These are phyloP conservation scores for Eleusine indica DNA, from an alignment of 176 grass and related monocot species.

Conservation along the genomic window DNA sequence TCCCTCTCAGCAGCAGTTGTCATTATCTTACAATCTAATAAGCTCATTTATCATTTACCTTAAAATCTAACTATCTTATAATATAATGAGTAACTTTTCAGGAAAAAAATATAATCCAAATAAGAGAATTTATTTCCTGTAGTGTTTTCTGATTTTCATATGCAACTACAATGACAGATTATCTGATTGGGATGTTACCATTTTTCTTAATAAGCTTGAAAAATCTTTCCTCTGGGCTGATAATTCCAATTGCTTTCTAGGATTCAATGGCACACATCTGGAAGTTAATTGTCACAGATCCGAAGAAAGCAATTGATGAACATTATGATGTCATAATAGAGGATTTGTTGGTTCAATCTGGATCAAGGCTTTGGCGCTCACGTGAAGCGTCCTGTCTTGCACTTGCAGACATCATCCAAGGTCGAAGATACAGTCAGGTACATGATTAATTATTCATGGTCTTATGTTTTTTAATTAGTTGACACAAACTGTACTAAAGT, in stretches of 20 bases:
- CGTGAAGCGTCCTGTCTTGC: constrained; percentile 98
- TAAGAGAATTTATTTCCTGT: background rate
- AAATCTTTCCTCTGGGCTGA: constrained; percentile 35
- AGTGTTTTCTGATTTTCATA: constrained; percentile 10
- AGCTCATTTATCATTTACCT: background rate
- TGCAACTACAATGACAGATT: background rate
- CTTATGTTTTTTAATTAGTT: constrained; percentile 33
- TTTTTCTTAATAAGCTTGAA: constrained; percentile 14
- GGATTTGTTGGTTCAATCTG: constrained; percentile 93
- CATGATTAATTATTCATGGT: constrained; percentile 9
- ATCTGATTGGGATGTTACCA: constrained; percentile 11
- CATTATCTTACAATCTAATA: background rate
- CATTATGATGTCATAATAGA: constrained; percentile 85
- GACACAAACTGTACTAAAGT: constrained; percentile 17
- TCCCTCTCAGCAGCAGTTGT: background rate
- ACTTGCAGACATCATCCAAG: constrained; percentile 94
- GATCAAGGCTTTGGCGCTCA: constrained; percentile 96
- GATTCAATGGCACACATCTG: constrained; percentile 99
- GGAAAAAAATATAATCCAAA: background rate
- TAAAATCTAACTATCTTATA: background rate
- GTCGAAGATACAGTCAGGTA: constrained; percentile 90
- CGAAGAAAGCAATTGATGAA: constrained; percentile 94
- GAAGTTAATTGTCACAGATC: constrained; percentile 94
- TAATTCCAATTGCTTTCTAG: constrained; percentile 48
- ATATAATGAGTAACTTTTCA: background rate